Percentiles rank a stretch among this genome's conserved stretches.
phyloP scores from a whole-genome alignment of 768 basidiomycete genomes.

The Kwoniella dejecticola region DNA sequence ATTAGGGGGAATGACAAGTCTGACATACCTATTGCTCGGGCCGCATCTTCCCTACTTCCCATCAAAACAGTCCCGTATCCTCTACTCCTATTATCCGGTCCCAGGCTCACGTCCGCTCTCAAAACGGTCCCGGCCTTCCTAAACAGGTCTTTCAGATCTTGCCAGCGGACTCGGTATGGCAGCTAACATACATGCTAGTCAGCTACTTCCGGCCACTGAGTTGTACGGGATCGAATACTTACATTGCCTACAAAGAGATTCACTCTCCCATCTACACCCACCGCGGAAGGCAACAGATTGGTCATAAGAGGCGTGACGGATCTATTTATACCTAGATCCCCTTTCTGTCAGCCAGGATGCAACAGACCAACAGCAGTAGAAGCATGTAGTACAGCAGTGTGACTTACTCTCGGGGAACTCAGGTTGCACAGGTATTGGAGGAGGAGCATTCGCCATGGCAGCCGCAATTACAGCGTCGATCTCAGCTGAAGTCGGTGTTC shows the following conservation, averaged over 20 bases:
- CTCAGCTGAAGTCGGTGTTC: constrained; percentile 63
- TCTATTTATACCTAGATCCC: constrained; percentile 26
- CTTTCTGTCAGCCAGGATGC: no score
- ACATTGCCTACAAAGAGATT: constrained; percentile 97
- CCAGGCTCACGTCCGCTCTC: constrained; percentile 73
- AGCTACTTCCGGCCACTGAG: no score
- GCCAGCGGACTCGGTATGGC: constrained; percentile 96
- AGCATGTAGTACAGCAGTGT: neutral
- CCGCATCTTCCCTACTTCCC: constrained; percentile 91
- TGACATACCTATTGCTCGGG: constrained; percentile 69
- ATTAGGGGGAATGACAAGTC: neutral
- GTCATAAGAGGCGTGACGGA: constrained; percentile 46
- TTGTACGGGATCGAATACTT: constrained; percentile 57
- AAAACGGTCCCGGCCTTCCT: constrained; percentile 89
- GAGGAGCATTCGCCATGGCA: constrained; percentile 72
- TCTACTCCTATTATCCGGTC: constrained; percentile 86
- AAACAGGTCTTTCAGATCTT: constrained; percentile 98
- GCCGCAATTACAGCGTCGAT: constrained; percentile 90
- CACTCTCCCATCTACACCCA: constrained; percentile 73
- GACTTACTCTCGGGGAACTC: constrained; percentile 56
- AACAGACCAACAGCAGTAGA: neutral
- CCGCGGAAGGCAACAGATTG: constrained; percentile 46
- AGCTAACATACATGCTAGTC: no score
- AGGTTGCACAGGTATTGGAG: constrained; percentile 51
- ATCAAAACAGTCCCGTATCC: constrained; percentile 93